Base-by-base conservation (phyloP, 257 asterid species). In the Vinca minor region DNA sequence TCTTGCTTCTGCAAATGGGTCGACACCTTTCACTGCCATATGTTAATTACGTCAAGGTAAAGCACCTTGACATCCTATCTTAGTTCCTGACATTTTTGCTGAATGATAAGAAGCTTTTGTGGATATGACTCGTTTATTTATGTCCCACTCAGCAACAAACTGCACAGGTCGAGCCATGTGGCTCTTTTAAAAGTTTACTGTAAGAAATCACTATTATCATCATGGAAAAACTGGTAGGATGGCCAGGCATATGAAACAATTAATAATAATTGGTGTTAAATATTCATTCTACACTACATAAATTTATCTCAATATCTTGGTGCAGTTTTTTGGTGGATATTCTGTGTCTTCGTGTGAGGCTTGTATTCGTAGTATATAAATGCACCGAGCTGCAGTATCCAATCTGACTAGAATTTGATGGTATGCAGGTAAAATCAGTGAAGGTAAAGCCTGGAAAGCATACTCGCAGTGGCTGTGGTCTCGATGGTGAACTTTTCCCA, bases 1-100 rank as follows among this genome's bases (percentile, higher is more conserved):
- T 92, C 69, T 76, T 86, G 81, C 82, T 73, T 56, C 77, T 92
- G 63, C 98, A 92, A 71, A 74, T 74, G 89, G 97, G 98, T 35
- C 75, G 77, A 71, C 98, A 92, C 77, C 82, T 89, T 62, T 78
- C 95, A 41, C 84, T 92, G 82, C 89, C 97, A 4, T 87, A 89
- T 48, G 98, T 92, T 35, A 97, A 92, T 61, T 92, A 92, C 76
- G 76, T 92, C 38, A 92, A 92, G 98, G 98, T 92, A 83, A 72
- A 65, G 31, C 42, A 46, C 34, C 68, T 53, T 52, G 1, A 14
- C 25, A 42, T 55, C 7, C 2, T 13, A 15, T 21, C n/a, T 41
- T 57, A 5, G 34, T 42, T 35, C 41, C 35, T 20, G 3, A n/a
- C 13, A 3, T 3, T 29, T 61, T 35, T 39, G 13, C 3, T 26